Evolutionary conservation across 164 flowering plant genomes (phyloP).

Genomic region (Piper longum): DNA sequence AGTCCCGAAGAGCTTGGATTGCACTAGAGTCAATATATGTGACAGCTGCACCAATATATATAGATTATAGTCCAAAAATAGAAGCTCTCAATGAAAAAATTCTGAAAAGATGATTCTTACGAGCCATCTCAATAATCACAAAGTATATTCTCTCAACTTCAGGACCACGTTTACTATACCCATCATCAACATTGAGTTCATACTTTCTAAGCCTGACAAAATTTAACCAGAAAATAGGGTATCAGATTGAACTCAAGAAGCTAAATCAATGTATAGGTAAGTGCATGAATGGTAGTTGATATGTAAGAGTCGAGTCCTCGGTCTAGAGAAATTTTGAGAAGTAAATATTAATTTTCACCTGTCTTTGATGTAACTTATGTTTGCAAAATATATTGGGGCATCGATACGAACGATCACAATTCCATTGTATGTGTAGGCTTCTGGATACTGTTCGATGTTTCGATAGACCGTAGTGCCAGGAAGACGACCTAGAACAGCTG

Average conservation of each 20-base stretch:
- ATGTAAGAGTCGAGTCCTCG: background rate
- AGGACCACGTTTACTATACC: constrained; percentile 54
- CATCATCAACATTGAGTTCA: constrained; percentile 52
- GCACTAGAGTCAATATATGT: constrained; percentile 94
- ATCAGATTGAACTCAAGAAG: background rate
- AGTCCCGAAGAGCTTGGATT: constrained; percentile 80
- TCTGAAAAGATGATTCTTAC: constrained; percentile 34
- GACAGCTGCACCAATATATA: constrained; percentile 46
- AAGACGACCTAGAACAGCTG: constrained; percentile 97
- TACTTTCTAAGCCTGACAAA: constrained; percentile 63
- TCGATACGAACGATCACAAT: constrained; percentile 92
- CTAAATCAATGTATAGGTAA: background rate
- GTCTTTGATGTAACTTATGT: constrained; percentile 85
- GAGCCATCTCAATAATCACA: constrained; percentile 90
- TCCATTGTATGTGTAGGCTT: constrained; percentile 88
- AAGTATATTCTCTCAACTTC: constrained; percentile 79
- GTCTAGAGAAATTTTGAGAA: background rate
- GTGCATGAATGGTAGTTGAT: background rate
- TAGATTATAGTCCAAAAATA: too few species aligned
- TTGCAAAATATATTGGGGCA: constrained; percentile 96
- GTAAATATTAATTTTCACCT: constrained; percentile 28
- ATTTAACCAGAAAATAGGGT: background rate
- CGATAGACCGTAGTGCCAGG: constrained; percentile 94
- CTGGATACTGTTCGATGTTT: constrained; percentile 78
- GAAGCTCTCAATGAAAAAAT: too few species aligned